phyloP scores from a whole-genome alignment of 495 filamentous ascomycete species.

The Neurospora tetrasperma region DNA sequence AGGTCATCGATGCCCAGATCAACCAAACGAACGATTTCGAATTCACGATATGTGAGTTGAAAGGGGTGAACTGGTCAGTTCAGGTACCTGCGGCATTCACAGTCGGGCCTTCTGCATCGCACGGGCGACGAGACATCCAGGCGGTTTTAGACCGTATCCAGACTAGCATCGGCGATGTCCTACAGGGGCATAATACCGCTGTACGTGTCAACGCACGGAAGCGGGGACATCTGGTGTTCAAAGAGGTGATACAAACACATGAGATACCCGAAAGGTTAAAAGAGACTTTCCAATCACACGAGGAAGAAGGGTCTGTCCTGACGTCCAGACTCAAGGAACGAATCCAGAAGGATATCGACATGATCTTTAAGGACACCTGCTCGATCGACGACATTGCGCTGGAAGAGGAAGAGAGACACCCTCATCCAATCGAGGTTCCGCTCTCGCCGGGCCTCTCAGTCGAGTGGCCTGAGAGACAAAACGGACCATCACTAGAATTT shows the following conservation, averaged over 20 bases:
- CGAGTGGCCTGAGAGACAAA: slow-evolving; percentile 5
- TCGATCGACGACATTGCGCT: slow-evolving; percentile 29
- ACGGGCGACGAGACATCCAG: slow-evolving; percentile 28
- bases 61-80: slow-evolving; percentile 29
- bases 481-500: slow-evolving; percentile 6
- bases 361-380: slow-evolving; percentile 36
- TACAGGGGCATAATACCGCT: slow-evolving; percentile 32
- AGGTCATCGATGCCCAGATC: slow-evolving; percentile 25
- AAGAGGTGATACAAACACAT: slow-evolving; percentile 35
- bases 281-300: slow-evolving; percentile 12
- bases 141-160: slow-evolving; percentile 36
- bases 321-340: slow-evolving; percentile 25
- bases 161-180: slow-evolving; percentile 34
- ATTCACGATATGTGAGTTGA: slow-evolving; percentile 31
- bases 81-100: slow-evolving; percentile 28
- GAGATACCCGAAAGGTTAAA: slow-evolving; percentile 14
- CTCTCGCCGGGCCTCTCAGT: not conserved
- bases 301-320: slow-evolving; percentile 16
- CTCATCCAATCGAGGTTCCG: slow-evolving; percentile 1
- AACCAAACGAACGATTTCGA: slow-evolving; percentile 31
- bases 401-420: slow-evolving; percentile 13
- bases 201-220: slow-evolving; percentile 35
- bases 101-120: slow-evolving; percentile 20
- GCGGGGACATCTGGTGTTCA: slow-evolving; percentile 34
- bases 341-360: slow-evolving; percentile 33